phyloP scores from a whole-genome alignment of 2,329 filamentous ascomycete species.

The Fusarium robinianum region DNA sequence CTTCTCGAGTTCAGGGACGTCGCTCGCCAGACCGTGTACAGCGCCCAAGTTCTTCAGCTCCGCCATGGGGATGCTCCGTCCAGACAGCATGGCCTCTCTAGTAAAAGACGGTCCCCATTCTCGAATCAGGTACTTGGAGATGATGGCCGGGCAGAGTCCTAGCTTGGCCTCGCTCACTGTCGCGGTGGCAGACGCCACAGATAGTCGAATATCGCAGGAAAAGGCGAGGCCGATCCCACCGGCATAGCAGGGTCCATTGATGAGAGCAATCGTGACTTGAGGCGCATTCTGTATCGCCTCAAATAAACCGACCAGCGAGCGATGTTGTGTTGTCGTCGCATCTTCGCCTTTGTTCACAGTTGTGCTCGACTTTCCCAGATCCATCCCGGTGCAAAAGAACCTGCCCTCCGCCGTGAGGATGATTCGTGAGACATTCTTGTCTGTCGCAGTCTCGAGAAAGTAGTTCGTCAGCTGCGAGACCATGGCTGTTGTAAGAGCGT shows the following conservation, averaged over 20 bases:
- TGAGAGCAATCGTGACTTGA: conserved; percentile 13
- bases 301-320: conserved; percentile 3
- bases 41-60: conserved; percentile 1
- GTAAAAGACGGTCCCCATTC: conserved; percentile 17
- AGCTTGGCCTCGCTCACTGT: conserved; percentile 18
- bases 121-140: conserved; percentile 16
- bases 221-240: conserved; percentile 16
- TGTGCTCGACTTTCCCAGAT: conserved; percentile 14
- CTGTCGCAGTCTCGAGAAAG: no score
- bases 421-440: no score
- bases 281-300: conserved; percentile 12
- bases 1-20: no score
- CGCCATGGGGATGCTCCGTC: conserved; percentile 4
- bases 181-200: conserved; percentile 5
- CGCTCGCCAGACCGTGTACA: no score
- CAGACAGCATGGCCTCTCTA: conserved; percentile 16
- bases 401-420: conserved; percentile 36
- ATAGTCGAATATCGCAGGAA: conserved; percentile 15
- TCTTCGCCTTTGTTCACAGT: conserved; percentile 14
- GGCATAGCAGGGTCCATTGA: conserved; percentile 15
- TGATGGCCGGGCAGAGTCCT: conserved; percentile 17
- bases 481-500: no score
- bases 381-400: conserved; percentile 20
- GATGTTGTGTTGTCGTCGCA: no score
- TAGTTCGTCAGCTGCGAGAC: no score